These are phyloP conservation scores for Desmodesmus armatus DNA, from an alignment of 139 green algal genomes.

Conservation along the genomic window DNA sequence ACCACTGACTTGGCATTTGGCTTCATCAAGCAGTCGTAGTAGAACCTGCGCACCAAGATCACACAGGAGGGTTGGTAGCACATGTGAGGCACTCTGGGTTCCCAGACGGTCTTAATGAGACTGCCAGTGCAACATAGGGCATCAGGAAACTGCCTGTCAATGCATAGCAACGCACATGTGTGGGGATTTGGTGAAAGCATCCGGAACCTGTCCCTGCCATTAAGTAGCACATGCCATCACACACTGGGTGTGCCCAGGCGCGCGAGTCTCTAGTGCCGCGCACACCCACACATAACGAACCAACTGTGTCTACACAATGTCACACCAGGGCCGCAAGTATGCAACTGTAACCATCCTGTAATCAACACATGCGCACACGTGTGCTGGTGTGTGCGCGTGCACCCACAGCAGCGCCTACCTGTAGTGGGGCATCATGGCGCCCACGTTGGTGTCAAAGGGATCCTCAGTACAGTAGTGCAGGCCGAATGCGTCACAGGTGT, in stretches of 20 bases:
- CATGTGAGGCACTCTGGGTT: neutral
- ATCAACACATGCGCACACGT: too few species aligned
- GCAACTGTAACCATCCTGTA: too few species aligned
- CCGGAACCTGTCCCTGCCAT: too few species aligned
- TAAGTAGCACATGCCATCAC: too few species aligned
- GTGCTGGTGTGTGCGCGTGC: neutral
- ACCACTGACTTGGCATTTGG: conserved; percentile 94
- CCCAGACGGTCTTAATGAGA: neutral
- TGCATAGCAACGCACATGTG: neutral
- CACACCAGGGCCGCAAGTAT: too few species aligned
- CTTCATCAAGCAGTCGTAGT: conserved; percentile 99
- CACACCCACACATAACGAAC: too few species aligned
- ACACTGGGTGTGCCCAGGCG: too few species aligned
- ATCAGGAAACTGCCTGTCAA: too few species aligned
- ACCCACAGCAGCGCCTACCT: conserved; percentile 29
- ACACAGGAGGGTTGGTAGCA: neutral
- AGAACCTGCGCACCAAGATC: conserved; percentile 79
- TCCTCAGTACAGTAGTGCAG: conserved; percentile 94
- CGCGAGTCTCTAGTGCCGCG: too few species aligned
- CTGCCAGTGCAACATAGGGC: too few species aligned
- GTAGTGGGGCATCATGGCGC: conserved; percentile 70
- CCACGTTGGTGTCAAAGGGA: conserved; percentile 78
- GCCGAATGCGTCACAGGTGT: conserved; percentile 98
- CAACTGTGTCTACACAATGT: too few species aligned
- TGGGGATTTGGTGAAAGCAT: too few species aligned